phyloP scores from a whole-genome alignment of 352 stramenopile genomes.

The Globisporangium spinosum region DNA sequence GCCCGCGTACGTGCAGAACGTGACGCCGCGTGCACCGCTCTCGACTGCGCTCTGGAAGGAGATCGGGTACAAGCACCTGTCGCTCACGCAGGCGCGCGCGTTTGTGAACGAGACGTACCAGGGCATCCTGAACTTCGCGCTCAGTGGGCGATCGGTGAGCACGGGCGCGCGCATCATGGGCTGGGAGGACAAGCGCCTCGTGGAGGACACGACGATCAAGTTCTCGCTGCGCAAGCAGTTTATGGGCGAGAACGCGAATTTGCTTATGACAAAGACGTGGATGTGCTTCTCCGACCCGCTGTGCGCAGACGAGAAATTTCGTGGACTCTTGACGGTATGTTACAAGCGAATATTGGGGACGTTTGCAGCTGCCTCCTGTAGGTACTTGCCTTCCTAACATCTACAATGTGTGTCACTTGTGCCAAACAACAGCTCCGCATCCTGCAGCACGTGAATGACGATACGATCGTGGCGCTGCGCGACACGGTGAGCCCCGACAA shows the following conservation, averaged over 20 bases:
- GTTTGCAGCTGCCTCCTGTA: no score
- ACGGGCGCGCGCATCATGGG: constrained; percentile 52
- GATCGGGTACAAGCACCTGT: constrained; percentile 19
- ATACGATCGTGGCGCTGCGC: constrained; percentile 64
- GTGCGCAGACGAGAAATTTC: constrained; percentile 58
- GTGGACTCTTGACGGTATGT: constrained; percentile 48
- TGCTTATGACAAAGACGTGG: constrained; percentile 61
- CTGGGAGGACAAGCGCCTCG: constrained; percentile 61
- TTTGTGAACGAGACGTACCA: constrained; percentile 45
- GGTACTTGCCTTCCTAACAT: no score
- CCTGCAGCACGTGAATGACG: constrained; percentile 67
- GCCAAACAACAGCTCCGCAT: constrained; percentile 32
- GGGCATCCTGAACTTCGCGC: constrained; percentile 46
- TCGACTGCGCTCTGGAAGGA: constrained; percentile 8
- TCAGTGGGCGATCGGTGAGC: constrained; percentile 45
- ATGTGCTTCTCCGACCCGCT: constrained; percentile 64
- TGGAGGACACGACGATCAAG: constrained; percentile 49
- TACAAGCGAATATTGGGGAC: neutral
- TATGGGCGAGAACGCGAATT: constrained; percentile 28
- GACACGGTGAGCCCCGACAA: constrained; percentile 42
- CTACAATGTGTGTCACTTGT: constrained; percentile 6
- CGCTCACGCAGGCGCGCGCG: constrained; percentile 16
- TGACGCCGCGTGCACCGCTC: neutral
- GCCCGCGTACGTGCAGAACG: constrained; percentile 27
- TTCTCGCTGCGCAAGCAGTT: constrained; percentile 71